phyloP scores from a whole-genome alignment of 2,329 filamentous ascomycete genomes.

The Pochonia chlamydosporia region DNA sequence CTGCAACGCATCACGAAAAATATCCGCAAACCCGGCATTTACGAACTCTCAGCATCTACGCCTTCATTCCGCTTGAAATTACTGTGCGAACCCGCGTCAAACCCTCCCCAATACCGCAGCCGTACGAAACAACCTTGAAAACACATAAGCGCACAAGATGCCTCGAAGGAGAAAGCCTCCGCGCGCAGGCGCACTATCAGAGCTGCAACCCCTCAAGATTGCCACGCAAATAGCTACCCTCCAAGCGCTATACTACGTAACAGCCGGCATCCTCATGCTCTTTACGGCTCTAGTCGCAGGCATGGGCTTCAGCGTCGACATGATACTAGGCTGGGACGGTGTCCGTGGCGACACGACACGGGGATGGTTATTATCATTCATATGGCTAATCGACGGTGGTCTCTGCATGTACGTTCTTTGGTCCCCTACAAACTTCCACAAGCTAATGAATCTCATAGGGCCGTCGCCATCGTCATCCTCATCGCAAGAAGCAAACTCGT shows the following conservation, averaged over 20 bases:
- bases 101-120: too few relatives aligned
- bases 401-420: conserved; percentile 40
- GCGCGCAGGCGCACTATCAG: conserved; percentile 53
- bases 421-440: neutral
- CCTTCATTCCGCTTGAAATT: too few relatives aligned
- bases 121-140: too few relatives aligned
- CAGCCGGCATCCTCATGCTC: conserved; percentile 45
- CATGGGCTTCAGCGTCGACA: conserved; percentile 43
- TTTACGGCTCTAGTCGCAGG: conserved; percentile 57
- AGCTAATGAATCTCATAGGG: too few relatives aligned
- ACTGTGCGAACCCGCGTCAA: too few relatives aligned
- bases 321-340: conserved; percentile 53
- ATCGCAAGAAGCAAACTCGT: conserved; percentile 89
- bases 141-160: too few relatives aligned
- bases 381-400: conserved; percentile 52
- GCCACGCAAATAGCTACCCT: conserved; percentile 52
- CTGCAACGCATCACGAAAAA: too few relatives aligned
- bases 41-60: too few relatives aligned
- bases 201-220: conserved; percentile 56
- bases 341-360: conserved; percentile 57
- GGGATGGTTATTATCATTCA: conserved; percentile 53
- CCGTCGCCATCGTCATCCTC: conserved; percentile 75
- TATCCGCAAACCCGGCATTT: too few relatives aligned
- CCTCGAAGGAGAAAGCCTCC: conserved; percentile 51
- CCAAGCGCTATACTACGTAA: conserved; percentile 50